A percentile compares a stretch with the other conserved stretches of the same genome.
Conservation (phyloP, 805 yeast genomes). For the Starmerella bombicola region DNA sequence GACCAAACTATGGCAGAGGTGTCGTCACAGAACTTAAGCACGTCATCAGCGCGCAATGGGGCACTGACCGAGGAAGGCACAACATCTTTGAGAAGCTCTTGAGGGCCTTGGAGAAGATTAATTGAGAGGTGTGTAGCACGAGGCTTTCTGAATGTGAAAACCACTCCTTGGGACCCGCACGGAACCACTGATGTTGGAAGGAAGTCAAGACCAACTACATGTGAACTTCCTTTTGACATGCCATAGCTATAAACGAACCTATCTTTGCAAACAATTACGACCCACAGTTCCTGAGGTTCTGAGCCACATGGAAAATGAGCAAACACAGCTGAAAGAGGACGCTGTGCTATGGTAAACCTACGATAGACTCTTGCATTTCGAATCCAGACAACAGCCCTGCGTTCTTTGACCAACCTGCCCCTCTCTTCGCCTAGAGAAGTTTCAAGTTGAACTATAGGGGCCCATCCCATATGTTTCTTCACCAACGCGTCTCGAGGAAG, state of each 20-base stretch:
- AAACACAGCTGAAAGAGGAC: conserved; percentile 9
- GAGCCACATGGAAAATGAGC: conserved; percentile 3
- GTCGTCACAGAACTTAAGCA: conserved; percentile 7
- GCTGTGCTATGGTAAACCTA: conserved; percentile 6
- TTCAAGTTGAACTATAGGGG: conserved; percentile 6
- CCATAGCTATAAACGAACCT: conserved; percentile 14
- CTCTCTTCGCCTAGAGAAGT: neutral
- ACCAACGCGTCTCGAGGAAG: neutral
- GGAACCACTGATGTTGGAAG: conserved; percentile 3
- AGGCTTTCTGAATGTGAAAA: conserved; percentile 2
- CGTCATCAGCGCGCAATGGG: conserved; percentile 12
- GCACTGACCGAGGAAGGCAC: conserved; percentile 12
- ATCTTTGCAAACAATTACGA: conserved; percentile 10
- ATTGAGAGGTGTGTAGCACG: neutral
- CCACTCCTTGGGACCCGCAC: conserved; percentile 11
- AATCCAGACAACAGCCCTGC: conserved; percentile 9
- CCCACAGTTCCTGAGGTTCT: conserved; percentile 13
- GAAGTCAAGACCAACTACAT: conserved; percentile 10
- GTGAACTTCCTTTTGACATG: conserved; percentile 3
- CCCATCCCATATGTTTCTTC: conserved; percentile 8
- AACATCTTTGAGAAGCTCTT: conserved; percentile 8
- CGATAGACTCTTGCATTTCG: conserved; percentile 6
- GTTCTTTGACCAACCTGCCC: conserved; percentile 1
- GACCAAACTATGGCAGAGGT: conserved; percentile 7
- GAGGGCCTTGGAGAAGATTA: conserved; percentile 12